A percentile compares a stretch with the other conserved stretches of the same genome.
Conservation (phyloP, 78 protist species). For the Cavenderia fasciculata region DNA sequence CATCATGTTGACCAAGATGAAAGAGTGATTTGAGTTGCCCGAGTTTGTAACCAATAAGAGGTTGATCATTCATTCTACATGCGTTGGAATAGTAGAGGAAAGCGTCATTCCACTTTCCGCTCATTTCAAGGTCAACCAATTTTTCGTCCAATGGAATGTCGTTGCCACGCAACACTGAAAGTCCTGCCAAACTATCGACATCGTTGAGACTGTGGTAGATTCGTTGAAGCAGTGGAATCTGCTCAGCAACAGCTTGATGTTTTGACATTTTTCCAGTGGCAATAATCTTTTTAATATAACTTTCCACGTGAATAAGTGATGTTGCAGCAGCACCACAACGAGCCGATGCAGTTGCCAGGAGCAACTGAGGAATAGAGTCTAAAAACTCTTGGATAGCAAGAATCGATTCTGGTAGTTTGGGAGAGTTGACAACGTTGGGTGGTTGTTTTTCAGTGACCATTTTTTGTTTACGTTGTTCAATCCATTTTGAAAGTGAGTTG, state of each 20-base stretch:
- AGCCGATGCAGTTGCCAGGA: slow-evolving; percentile 50
- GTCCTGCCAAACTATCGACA: slow-evolving; percentile 39
- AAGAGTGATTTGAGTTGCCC: slow-evolving; percentile 40
- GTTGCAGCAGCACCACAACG: slow-evolving; percentile 52
- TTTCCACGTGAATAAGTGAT: slow-evolving; percentile 53
- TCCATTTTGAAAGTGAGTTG: slow-evolving; percentile 17
- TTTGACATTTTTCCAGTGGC: no score
- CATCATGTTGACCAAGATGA: slow-evolving; percentile 47
- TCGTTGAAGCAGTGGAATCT: no score
- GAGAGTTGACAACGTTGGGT: background rate
- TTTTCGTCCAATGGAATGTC: slow-evolving; percentile 14
- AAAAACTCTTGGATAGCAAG: slow-evolving; percentile 13
- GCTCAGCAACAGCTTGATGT: no score
- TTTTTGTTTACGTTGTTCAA: slow-evolving; percentile 37
- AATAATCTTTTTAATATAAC: slow-evolving; percentile 18
- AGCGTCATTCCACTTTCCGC: slow-evolving; percentile 56
- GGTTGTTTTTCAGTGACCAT: background rate
- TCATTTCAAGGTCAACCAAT: slow-evolving; percentile 41
- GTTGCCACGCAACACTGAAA: background rate
- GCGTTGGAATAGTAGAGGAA: slow-evolving; percentile 48
- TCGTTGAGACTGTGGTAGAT: slow-evolving; percentile 60
- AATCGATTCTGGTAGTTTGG: background rate
- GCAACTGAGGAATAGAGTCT: slow-evolving; percentile 34
- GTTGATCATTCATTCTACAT: background rate
- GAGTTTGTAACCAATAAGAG: background rate